These are phyloP conservation scores for Raphanus sativus DNA, from an alignment of 345 rosid genomes.

Conservation along the genomic window DNA sequence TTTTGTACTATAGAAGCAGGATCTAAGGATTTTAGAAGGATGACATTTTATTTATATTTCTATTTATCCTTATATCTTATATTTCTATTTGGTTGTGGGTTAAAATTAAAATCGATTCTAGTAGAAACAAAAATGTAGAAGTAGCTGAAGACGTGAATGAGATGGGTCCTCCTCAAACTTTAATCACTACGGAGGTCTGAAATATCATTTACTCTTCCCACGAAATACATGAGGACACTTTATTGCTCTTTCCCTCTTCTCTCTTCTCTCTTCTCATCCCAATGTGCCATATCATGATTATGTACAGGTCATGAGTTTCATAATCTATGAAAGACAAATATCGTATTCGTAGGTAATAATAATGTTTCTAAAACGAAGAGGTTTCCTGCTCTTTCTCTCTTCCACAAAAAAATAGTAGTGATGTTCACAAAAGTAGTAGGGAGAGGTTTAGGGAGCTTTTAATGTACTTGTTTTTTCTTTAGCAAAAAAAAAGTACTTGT, in stretches of 20 bases:
- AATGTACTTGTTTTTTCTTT: neutral
- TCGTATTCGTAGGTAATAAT: slow-evolving; percentile 27
- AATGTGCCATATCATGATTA: slow-evolving; percentile 28
- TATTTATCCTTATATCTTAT: neutral
- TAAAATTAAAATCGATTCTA: slow-evolving; percentile 16
- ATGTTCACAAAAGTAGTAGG: neutral
- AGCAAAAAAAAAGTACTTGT: too few relatives aligned
- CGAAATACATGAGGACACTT: slow-evolving; percentile 57
- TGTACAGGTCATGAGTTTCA: slow-evolving; percentile 32
- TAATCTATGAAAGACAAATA: slow-evolving; percentile 29
- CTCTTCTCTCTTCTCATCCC: slow-evolving; percentile 10
- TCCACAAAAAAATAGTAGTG: neutral
- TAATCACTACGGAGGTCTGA: slow-evolving; percentile 47
- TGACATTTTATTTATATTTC: neutral
- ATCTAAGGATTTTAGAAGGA: slow-evolving; percentile 26
- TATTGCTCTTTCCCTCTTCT: slow-evolving; percentile 37
- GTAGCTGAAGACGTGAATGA: slow-evolving; percentile 48
- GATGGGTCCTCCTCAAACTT: slow-evolving; percentile 49
- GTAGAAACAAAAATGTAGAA: slow-evolving; percentile 38
- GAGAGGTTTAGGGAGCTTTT: neutral
- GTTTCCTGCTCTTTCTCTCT: too few relatives aligned
- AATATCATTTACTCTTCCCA: slow-evolving; percentile 63
- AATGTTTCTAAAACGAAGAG: too few relatives aligned
- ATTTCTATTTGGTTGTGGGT: slow-evolving; percentile 20
- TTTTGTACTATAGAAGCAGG: slow-evolving; percentile 6